These are phyloP conservation scores for Malassezia yamatoensis DNA, from an alignment of 1,284 basidiomycete genomes.

Conservation along the genomic window DNA sequence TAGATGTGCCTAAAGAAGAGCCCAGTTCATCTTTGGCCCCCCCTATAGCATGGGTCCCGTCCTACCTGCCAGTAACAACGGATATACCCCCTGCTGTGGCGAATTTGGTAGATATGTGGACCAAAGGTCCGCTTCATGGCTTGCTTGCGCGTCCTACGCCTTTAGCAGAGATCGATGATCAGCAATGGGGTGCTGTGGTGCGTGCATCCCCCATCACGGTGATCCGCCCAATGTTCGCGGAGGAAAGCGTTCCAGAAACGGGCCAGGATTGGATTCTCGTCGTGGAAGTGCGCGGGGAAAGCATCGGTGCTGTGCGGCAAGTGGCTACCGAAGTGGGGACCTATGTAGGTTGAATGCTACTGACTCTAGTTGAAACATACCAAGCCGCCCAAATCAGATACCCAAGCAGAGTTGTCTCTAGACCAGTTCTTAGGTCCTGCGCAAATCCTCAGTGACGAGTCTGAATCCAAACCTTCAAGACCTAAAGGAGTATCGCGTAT, in stretches of 20 bases:
- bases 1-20: slow-evolving; percentile 17
- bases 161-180: slow-evolving; percentile 11
- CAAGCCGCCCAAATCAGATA: slow-evolving; percentile 3
- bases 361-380: slow-evolving; percentile 13
- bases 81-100: slow-evolving; percentile 23
- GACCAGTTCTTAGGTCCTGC: slow-evolving; percentile 31
- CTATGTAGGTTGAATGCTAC: slow-evolving; percentile 17
- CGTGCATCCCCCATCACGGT: slow-evolving; percentile 24
- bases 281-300: slow-evolving; percentile 32
- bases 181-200: slow-evolving; percentile 20
- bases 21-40: background rate
- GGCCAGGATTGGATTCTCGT: slow-evolving; percentile 40
- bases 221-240: slow-evolving; percentile 27
- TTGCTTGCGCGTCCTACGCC: slow-evolving; percentile 22
- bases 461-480: slow-evolving; percentile 9
- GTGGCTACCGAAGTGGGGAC: slow-evolving; percentile 30
- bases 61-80: slow-evolving; percentile 12
- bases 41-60: slow-evolving; percentile 14
- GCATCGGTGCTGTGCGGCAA: slow-evolving; percentile 28
- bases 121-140: slow-evolving; percentile 23
- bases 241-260: background rate
- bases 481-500: slow-evolving; percentile 35
- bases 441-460: background rate
- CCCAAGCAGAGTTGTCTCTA: slow-evolving; percentile 11
- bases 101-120: slow-evolving; percentile 22